Percentiles rank a stretch among this genome's conserved stretches.
phyloP scores from a whole-genome alignment of 352 stramenopile species.

The Globisporangium spiculum region DNA sequence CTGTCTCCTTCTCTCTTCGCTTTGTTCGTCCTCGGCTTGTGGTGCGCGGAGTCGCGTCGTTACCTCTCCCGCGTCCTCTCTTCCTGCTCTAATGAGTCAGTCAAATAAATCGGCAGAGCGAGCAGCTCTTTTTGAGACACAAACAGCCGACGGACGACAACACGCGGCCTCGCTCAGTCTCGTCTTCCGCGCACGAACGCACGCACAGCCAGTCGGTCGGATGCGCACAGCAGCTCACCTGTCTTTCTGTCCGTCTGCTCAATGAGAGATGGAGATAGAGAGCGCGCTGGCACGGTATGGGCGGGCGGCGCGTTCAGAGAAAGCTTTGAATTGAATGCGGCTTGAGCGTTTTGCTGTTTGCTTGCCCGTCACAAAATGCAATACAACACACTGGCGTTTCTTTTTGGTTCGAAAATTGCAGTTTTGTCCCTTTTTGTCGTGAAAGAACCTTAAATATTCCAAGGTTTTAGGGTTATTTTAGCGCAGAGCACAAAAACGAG shows the following conservation, averaged over 20 bases:
- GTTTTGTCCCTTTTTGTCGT: no score
- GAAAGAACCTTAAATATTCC: no score
- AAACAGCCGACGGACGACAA: background rate
- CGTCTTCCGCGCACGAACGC: background rate
- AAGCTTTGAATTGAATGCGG: background rate
- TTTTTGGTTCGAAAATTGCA: no score
- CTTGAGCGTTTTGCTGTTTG: background rate
- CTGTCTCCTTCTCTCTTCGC: background rate
- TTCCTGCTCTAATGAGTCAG: background rate
- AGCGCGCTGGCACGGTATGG: background rate
- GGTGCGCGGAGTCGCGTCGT: background rate
- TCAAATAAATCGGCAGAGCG: background rate
- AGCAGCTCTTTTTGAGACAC: conserved; percentile 4
- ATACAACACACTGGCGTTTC: no score
- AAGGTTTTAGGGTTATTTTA: no score
- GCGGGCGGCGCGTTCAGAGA: background rate
- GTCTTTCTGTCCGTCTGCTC: background rate
- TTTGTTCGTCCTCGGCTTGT: background rate
- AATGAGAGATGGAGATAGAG: background rate
- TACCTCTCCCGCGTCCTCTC: background rate
- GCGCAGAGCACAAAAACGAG: no score
- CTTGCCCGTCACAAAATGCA: no score
- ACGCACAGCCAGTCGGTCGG: background rate
- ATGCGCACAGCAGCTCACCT: background rate
- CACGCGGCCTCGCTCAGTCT: background rate